Evolutionary conservation across 2,329 filamentous ascomycete genomes (phyloP).

Genomic region (Nannizziopsis barbatae): DNA sequence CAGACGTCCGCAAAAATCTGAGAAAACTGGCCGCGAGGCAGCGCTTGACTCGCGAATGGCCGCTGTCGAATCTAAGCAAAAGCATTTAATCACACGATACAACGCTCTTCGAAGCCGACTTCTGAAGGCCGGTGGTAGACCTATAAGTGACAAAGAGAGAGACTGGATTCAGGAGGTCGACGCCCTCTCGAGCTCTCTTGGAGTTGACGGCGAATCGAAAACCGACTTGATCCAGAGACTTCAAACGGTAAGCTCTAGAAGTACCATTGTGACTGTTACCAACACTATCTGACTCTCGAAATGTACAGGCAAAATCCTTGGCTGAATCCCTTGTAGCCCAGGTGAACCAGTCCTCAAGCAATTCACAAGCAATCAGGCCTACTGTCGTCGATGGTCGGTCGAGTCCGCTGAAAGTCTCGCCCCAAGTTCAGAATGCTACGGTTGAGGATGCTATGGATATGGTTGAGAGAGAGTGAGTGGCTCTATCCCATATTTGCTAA

Average conservation of each 20-base stretch:
- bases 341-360: constrained; percentile 23
- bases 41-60: constrained; percentile 32
- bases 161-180: constrained; percentile 37
- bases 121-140: constrained; percentile 32
- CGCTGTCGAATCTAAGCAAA: constrained; percentile 32
- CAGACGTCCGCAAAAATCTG: constrained; percentile 18
- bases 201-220: constrained; percentile 18
- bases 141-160: constrained; percentile 38
- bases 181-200: constrained; percentile 29
- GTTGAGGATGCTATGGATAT: constrained; percentile 40
- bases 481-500: not conserved
- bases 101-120: constrained; percentile 36
- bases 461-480: constrained; percentile 39
- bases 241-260: constrained; percentile 27
- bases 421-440: constrained; percentile 36
- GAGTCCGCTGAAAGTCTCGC: constrained; percentile 28
- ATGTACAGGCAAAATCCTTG: constrained; percentile 32
- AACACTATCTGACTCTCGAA: not conserved
- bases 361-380: constrained; percentile 16
- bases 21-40: constrained; percentile 24
- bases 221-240: constrained; percentile 23
- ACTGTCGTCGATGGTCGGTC: constrained; percentile 13
- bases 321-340: constrained; percentile 29
- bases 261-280: not conserved
- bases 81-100: constrained; percentile 33